Base-by-base conservation (phyloP, 306 rosid species). In the Casuarina cunninghamiana region DNA sequence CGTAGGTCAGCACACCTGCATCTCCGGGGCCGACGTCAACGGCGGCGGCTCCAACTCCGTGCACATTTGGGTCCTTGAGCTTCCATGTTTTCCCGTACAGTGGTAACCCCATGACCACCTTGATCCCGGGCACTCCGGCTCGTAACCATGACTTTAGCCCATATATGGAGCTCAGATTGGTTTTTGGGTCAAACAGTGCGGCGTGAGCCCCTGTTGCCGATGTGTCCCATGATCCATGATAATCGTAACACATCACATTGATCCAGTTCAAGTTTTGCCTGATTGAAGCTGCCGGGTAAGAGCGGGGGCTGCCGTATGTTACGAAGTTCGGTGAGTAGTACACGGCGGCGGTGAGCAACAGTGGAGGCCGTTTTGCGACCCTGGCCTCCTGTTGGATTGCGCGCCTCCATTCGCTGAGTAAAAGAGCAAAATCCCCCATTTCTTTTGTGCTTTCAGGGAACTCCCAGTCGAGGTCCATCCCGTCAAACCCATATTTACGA, bases 391-490 rank as follows among this genome's bases (percentile, higher is more conserved):
- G 19, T 0, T 75, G 1, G 2, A 91, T 74, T 0, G 83, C 84
- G 0, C 11, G 15, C 15, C 90, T 86, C 89, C 86, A 88, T 5
- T 86, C 89, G 0, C 13, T 19, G 0, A 89, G 55, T 10, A 93
- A 77, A 0, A 39, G 82, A 19, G 79, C 90, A 26, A 88, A 77
- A 76, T 80, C 5, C 39, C 53, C 53, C 91, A 87, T 88, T 49
- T 91, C 87, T 13, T 58, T 50, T 5, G 82, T 11, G 83, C 7
- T 84, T 79, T 10, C 58, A 7, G 98, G 98, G 32, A 53, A 93
- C 16, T 93, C 97, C 98, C 98, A 91, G n/a, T 91, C 95, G 0
- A 91, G 83, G 74, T 91, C 95, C 32, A 93, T 10, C 3, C 97
- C 95, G 42, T 89, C 81, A 83, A 93, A 91, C 9, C 88, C 88